A percentile compares a stretch with the other conserved stretches of the same genome.
These are phyloP conservation scores for Hippophae rhamnoides DNA, from an alignment of 306 rosid genomes.

Conservation along the genomic window DNA sequence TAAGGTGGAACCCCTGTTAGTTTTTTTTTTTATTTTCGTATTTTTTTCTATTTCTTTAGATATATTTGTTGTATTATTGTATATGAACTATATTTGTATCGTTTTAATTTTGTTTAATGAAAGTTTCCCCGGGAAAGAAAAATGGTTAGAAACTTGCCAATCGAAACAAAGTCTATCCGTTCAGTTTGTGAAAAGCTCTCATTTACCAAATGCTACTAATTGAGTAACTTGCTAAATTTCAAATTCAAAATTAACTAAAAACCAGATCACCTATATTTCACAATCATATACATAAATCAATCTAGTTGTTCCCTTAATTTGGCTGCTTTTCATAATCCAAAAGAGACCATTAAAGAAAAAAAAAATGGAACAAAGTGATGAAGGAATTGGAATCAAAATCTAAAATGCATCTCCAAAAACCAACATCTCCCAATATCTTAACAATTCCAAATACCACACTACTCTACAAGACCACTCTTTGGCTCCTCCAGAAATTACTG, in stretches of 20 bases:
- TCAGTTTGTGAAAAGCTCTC: not conserved
- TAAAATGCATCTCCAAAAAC: conserved; percentile 32
- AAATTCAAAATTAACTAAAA: not conserved
- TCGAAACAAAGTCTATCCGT: not conserved
- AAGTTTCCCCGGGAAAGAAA: too few species aligned
- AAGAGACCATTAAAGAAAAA: not conserved
- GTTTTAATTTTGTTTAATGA: too few species aligned
- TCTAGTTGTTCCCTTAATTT: not conserved
- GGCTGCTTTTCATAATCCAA: too few species aligned
- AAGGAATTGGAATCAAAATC: conserved; percentile 47
- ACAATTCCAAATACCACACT: not conserved
- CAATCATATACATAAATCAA: not conserved
- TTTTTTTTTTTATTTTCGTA: too few species aligned
- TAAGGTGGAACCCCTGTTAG: too few species aligned
- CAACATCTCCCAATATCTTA: not conserved
- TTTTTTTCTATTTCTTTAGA: too few species aligned
- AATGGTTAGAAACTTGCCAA: too few species aligned
- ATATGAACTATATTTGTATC: too few species aligned
- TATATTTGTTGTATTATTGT: too few species aligned
- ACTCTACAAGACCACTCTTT: not conserved
- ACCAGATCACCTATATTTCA: not conserved
- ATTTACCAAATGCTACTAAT: conserved; percentile 3
- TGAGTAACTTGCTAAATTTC: conserved; percentile 6
- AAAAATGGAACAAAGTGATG: not conserved
- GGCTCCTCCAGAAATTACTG: not conserved